A percentile compares a stretch with the other conserved stretches of the same genome.
These are phyloP conservation scores for Phoma sp. DNA, from an alignment of 2,329 filamentous ascomycete genomes.

Conservation along the genomic window DNA sequence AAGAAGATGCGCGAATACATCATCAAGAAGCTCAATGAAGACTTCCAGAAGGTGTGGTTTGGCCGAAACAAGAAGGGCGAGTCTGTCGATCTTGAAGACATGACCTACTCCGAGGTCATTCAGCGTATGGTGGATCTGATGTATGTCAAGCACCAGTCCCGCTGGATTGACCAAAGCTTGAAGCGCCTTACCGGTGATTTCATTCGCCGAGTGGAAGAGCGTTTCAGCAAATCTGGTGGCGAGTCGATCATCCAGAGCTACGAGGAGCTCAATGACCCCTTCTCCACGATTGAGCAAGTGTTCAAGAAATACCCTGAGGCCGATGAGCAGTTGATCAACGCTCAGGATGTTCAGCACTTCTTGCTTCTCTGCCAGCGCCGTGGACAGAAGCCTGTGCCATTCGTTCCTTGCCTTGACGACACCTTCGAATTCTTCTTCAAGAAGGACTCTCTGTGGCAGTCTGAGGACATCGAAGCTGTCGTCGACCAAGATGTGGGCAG, in stretches of 20 bases:
- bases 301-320: slow-evolving; percentile 84
- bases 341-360: slow-evolving; percentile 98
- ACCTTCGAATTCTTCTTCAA: slow-evolving; percentile 99
- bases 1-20: slow-evolving; percentile 54
- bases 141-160: slow-evolving; percentile 53
- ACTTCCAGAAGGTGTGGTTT: slow-evolving; percentile 59
- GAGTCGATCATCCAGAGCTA: slow-evolving; percentile 89
- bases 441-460: slow-evolving; percentile 99
- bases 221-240: slow-evolving; percentile 80
- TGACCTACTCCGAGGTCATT: slow-evolving; percentile 56
- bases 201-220: slow-evolving; percentile 95
- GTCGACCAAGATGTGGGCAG: slow-evolving; percentile 94
- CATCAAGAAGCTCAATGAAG: slow-evolving; percentile 55
- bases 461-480: slow-evolving; percentile 94
- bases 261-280: slow-evolving; percentile 83
- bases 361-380: slow-evolving; percentile 88
- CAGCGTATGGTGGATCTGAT: slow-evolving; percentile 55
- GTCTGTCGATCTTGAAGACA: slow-evolving; percentile 54
- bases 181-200: slow-evolving; percentile 88
- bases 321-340: slow-evolving; percentile 90
- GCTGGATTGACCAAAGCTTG: slow-evolving; percentile 68
- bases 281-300: slow-evolving; percentile 76
- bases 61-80: slow-evolving; percentile 51
- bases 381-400: slow-evolving; percentile 94
- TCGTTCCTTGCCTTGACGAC: slow-evolving; percentile 92